These are phyloP conservation scores for Trichoderma sp. DNA, from an alignment of 2,329 filamentous ascomycete genomes.

Conservation along the genomic window DNA sequence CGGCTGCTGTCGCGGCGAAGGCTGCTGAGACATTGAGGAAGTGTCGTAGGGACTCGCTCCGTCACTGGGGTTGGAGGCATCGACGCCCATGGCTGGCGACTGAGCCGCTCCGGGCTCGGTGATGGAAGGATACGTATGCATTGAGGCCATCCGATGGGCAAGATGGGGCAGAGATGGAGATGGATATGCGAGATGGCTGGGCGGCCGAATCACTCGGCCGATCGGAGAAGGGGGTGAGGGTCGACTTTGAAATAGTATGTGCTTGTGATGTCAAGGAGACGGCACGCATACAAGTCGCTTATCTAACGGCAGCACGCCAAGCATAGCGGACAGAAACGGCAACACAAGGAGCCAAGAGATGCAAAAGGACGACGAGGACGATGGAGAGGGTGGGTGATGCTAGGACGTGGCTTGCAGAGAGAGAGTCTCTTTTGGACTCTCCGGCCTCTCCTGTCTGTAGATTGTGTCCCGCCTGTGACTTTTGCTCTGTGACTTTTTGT, in stretches of 20 bases:
- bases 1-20: conserved; percentile 27
- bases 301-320: conserved; percentile 13
- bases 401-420: conserved; percentile 10
- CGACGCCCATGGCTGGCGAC: conserved; percentile 17
- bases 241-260: background rate
- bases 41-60: conserved; percentile 18
- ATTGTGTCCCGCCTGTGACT: background rate
- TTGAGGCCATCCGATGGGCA: conserved; percentile 14
- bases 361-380: background rate
- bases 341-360: background rate
- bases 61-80: conserved; percentile 20
- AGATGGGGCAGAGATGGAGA: background rate
- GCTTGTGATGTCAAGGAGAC: conserved; percentile 11
- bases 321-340: conserved; percentile 1
- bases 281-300: conserved; percentile 11
- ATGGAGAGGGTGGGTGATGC: background rate
- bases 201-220: conserved; percentile 16
- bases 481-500: background rate
- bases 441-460: too few relatives aligned
- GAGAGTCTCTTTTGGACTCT: background rate
- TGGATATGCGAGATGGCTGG: background rate
- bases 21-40: conserved; percentile 15
- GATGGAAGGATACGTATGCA: conserved; percentile 14
- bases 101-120: background rate
- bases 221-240: conserved; percentile 1